Evolutionary conservation across 768 basidiomycete genomes (phyloP), one percentile per base, ranked within the genome.

Genomic region (Lentinus tigrinus): DNA sequence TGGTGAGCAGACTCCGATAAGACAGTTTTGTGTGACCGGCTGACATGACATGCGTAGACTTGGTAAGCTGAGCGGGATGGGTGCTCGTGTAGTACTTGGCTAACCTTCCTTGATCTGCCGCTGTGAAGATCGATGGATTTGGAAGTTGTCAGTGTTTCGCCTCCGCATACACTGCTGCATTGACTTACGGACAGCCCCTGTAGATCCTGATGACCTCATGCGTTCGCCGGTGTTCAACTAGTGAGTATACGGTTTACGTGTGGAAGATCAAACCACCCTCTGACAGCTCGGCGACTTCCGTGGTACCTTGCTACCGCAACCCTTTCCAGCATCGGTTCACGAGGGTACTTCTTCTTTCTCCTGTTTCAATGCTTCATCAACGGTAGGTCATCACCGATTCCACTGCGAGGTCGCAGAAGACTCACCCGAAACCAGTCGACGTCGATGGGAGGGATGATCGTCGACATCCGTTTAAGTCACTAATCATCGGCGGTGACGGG

Each of bases 321-420:
- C 62, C 26, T 50, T 19, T 44, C 58, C 54, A 92, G 89, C 8
- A 90, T 98, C 54, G 96, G 95, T 6, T 73, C 84, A 0, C 77
- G 90, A 63, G 93, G 88, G 21, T 97, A 95, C 74, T 95, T 95
- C 71, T 95, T 87, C 78, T 99, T 87, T 75, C 77, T 96, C 21
- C 78, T 99, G 1, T 98, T 99, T 78, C 96, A 99, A 65, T 92
- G 91, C 64, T 95, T 95, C 71, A 84, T 90, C 65, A 87, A 89
- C 61, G 83, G 91, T 90, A 64, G 52, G 81, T 51, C 61, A 13
- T 46, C 26, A 56, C 21, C 19, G 48, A 31, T 46, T 11, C 31
- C 44, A 56, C 39, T n/a, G 51, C 19, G 13, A 57, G 39, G 62
- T 54, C 42, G 58, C 60, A 31, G 31, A 7, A 6, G 31, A 31